These are phyloP conservation scores for Onygenales sp. DNA, from an alignment of 2,329 filamentous ascomycete genomes.

Conservation along the genomic window DNA sequence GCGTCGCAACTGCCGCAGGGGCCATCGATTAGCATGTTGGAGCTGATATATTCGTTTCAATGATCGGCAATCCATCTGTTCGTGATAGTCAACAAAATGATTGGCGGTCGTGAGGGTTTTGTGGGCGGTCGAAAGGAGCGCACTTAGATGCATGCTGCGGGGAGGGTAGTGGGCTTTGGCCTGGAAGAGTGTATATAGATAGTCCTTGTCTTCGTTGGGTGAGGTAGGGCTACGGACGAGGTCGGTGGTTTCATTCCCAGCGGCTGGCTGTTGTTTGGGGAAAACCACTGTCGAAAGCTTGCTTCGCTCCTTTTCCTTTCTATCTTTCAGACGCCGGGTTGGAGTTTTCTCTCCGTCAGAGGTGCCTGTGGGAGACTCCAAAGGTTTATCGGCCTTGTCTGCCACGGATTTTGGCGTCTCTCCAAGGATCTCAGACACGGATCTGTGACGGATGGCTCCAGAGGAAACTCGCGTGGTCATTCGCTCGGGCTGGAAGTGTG, in stretches of 20 bases:
- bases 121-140: conserved; percentile 69
- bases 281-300: conserved; percentile 70
- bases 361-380: conserved; percentile 17
- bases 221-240: conserved; percentile 42
- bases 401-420: conserved; percentile 40
- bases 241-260: conserved; percentile 34
- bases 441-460: conserved; percentile 61
- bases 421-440: conserved; percentile 62
- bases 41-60: conserved; percentile 79
- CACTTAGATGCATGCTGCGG: conserved; percentile 47
- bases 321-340: conserved; percentile 35
- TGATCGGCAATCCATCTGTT: conserved; percentile 80
- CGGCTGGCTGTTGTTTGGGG: conserved; percentile 52
- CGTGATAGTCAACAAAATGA: conserved; percentile 70
- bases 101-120: conserved; percentile 86
- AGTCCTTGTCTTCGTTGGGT: conserved; percentile 44
- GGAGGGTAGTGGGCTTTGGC: conserved; percentile 49
- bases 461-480: conserved; percentile 63
- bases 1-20: conserved; percentile 77
- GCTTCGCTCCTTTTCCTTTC: conserved; percentile 48
- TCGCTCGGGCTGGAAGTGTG: conserved; percentile 37
- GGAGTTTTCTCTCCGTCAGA: conserved; percentile 25
- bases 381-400: conserved; percentile 26
- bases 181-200: conserved; percentile 55
- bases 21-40: conserved; percentile 88